Evolutionary conservation across 1,284 basidiomycete species (phyloP).

Genomic region (Ustilago nuda): DNA sequence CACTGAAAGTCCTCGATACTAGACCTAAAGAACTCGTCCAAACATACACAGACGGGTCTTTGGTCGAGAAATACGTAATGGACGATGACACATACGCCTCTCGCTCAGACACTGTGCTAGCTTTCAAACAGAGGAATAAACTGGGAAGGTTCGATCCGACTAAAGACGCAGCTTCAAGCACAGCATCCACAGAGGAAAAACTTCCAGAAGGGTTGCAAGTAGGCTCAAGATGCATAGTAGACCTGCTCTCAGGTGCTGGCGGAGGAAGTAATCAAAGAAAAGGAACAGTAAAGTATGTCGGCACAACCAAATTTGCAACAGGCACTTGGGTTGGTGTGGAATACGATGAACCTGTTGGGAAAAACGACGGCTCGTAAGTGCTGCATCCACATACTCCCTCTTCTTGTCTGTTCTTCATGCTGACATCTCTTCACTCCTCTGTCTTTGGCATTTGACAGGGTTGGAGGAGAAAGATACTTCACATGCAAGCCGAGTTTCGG

Average conservation of each 20-base stretch:
- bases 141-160: constrained; percentile 83
- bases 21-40: constrained; percentile 74
- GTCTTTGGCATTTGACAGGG: constrained; percentile 72
- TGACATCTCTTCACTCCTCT: background rate
- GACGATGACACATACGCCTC: constrained; percentile 84
- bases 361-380: constrained; percentile 91
- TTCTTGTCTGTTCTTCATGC: background rate
- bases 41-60: constrained; percentile 83
- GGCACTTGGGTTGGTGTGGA: constrained; percentile 89
- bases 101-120: constrained; percentile 80
- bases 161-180: constrained; percentile 61
- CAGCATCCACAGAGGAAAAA: constrained; percentile 21
- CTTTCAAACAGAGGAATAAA: constrained; percentile 88
- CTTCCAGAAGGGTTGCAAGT: constrained; percentile 72
- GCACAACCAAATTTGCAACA: constrained; percentile 79
- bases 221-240: constrained; percentile 85
- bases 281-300: constrained; percentile 87
- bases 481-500: constrained; percentile 81
- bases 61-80: constrained; percentile 93
- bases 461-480: constrained; percentile 88
- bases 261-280: constrained; percentile 73
- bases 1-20: constrained; percentile 76
- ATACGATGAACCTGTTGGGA: constrained; percentile 95
- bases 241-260: constrained; percentile 73
- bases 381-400: background rate